Conservation (phyloP, 352 stramenopile genomes). For the Pythium grandisporangium region DNA sequence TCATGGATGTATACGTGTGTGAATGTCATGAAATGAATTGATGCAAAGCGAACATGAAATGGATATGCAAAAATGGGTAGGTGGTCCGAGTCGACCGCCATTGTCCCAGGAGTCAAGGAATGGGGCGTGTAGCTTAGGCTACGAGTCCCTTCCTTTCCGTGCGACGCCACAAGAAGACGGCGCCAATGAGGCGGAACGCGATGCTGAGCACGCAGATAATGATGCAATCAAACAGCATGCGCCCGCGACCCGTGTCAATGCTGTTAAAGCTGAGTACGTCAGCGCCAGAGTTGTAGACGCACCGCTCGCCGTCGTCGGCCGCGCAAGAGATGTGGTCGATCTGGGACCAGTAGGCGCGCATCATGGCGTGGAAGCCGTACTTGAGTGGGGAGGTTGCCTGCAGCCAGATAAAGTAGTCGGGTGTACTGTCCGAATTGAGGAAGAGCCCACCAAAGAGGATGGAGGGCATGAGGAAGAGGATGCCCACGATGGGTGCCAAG, state of each 20-base stretch:
- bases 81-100: too few species aligned
- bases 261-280: slow-evolving; percentile 17
- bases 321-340: slow-evolving; percentile 16
- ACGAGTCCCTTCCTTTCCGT: too few species aligned
- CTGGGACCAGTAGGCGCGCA: slow-evolving; percentile 18
- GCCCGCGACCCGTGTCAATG: slow-evolving; percentile 10
- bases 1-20: too few species aligned
- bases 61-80: too few species aligned
- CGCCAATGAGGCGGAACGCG: slow-evolving; percentile 15
- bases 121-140: too few species aligned
- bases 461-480: slow-evolving; percentile 23
- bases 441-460: slow-evolving; percentile 30
- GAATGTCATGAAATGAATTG: too few species aligned
- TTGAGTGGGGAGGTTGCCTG: slow-evolving; percentile 28
- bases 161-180: slow-evolving; percentile 18
- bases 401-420: slow-evolving; percentile 30
- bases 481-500: slow-evolving; percentile 20
- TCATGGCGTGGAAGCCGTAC: slow-evolving; percentile 24
- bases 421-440: slow-evolving; percentile 22
- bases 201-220: slow-evolving; percentile 18
- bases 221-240: slow-evolving; percentile 12
- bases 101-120: too few species aligned
- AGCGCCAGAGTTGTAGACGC: slow-evolving; percentile 10
- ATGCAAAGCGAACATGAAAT: too few species aligned
- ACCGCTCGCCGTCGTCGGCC: slow-evolving; percentile 2